Percentiles rank a stretch among this genome's conserved stretches.
These are phyloP conservation scores for Fremontodendron californicum DNA, from an alignment of 345 rosid species.

Conservation along the genomic window DNA sequence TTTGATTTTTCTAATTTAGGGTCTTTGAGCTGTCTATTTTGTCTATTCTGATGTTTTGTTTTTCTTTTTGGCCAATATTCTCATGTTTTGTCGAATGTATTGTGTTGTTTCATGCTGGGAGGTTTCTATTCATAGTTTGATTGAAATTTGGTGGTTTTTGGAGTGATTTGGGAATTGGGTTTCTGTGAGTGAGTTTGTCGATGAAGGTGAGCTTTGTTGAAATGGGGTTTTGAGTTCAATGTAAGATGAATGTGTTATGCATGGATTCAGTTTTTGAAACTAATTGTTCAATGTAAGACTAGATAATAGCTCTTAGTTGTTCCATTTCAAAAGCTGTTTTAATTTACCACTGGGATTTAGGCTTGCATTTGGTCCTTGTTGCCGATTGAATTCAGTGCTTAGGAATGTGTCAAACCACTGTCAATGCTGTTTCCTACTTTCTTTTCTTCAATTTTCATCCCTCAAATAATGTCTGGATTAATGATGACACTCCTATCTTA, in stretches of 20 bases:
- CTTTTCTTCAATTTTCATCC: not conserved
- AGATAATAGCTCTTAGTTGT: not conserved
- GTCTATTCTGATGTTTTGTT: no score
- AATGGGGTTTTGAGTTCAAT: constrained; percentile 32
- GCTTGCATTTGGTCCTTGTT: constrained; percentile 7
- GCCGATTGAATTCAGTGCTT: not conserved
- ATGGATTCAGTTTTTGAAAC: constrained; percentile 19
- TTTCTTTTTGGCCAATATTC: no score
- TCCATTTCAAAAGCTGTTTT: constrained; percentile 1
- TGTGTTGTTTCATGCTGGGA: no score
- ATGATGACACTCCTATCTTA: not conserved
- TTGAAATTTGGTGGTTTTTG: constrained; percentile 13
- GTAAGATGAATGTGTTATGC: no score
- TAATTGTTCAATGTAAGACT: constrained; percentile 18
- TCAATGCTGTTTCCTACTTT: not conserved
- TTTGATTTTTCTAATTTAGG: constrained; percentile 22
- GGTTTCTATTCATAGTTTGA: no score
- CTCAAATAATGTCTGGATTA: not conserved
- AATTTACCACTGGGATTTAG: not conserved
- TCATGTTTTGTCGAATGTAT: constrained; percentile 20
- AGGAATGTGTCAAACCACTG: not conserved
- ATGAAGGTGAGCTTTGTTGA: constrained; percentile 20
- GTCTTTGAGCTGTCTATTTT: constrained; percentile 24
- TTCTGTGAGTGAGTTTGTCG: constrained; percentile 5
- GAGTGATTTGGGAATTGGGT: constrained; percentile 22